Conservation (phyloP, 805 yeast species). For the Blastobotrys chiropterorum region DNA sequence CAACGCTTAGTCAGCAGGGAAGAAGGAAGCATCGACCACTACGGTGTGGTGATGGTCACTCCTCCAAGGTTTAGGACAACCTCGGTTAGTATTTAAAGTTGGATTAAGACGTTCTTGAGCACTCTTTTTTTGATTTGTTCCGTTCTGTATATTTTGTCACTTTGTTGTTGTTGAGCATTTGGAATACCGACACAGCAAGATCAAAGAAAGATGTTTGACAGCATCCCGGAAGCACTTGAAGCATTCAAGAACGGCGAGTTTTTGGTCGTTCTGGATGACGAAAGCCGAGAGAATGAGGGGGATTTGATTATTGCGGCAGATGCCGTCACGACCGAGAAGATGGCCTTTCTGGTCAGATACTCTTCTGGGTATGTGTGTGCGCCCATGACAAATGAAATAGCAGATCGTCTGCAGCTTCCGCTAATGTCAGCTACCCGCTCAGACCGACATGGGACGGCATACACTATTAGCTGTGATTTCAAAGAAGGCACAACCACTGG, state of each 20-base stretch:
- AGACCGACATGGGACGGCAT: constrained; percentile 95
- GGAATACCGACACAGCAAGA: not conserved
- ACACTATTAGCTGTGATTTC: constrained; percentile 85
- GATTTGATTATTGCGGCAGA: constrained; percentile 94
- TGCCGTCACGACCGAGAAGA: constrained; percentile 65
- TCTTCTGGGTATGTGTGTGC: constrained; percentile 86
- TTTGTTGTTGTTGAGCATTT: not conserved
- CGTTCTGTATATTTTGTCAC: not conserved
- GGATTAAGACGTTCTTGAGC: not conserved
- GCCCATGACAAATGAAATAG: constrained; percentile 71
- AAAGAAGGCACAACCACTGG: constrained; percentile 94
- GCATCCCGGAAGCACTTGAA: constrained; percentile 65
- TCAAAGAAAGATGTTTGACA: constrained; percentile 37
- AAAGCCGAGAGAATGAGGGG: constrained; percentile 94
- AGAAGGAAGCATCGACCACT: not conserved
- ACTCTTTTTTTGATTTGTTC: not conserved
- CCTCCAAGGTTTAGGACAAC: not conserved
- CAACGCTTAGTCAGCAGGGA: not conserved
- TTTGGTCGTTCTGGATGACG: constrained; percentile 95
- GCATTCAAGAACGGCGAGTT: constrained; percentile 75
- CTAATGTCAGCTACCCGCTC: constrained; percentile 58
- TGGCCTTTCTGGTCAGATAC: constrained; percentile 86
- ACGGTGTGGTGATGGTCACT: not conserved
- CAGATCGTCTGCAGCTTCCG: constrained; percentile 75
- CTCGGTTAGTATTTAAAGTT: not conserved